Evolutionary conservation across 768 basidiomycete species (phyloP), one percentile per base, ranked within the genome.

Genomic region (Mycena rosella): DNA sequence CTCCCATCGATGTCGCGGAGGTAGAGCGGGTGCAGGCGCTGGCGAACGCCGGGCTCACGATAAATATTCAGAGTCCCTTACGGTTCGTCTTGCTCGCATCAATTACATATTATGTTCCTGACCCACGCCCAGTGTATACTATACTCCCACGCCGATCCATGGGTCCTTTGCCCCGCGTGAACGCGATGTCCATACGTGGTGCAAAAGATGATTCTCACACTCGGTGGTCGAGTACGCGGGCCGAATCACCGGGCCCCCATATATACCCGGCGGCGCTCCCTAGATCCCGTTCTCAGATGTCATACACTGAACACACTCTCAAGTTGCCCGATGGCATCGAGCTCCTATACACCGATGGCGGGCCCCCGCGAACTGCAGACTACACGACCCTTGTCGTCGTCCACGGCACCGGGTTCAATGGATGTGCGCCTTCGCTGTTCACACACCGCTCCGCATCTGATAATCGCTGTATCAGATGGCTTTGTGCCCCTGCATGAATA

Each of bases 351-450:
- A 58, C 56, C 27, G 56, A 58, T 18, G 29, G 40, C 13, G 56
- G 56, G 2, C 15, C 56, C 13, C 56, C 56, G 8, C 22, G 18
- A 10, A 30, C 26, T 14, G 6, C 17, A 20, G 24, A 44, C 27
- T 58, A 58, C 56, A 58, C 56, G 38, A 58, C 56, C 11, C 56
- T 58, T 32, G 27, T 58, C n/a, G 18, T 58, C 27, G 11, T 58
- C 18, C 56, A 58, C 17, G 56, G 56, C 5, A 45, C 29, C 29
- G 58, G 18, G 15, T 60, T 60, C 45, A 47, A 47, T 30, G 56
- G 56, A 56, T 29, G 52, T 54, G 14, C 29, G 54, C 22, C 36
- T 9, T 42, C n/a, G n/a, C n/a, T n/a, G n/a, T n/a, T n/a, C n/a
- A n/a, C n/a, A n/a, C n/a, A n/a, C n/a, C n/a, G n/a, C n/a, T n/a